Conservation (phyloP, 306 rosid species). For the Astragalus glycyphyllos region DNA sequence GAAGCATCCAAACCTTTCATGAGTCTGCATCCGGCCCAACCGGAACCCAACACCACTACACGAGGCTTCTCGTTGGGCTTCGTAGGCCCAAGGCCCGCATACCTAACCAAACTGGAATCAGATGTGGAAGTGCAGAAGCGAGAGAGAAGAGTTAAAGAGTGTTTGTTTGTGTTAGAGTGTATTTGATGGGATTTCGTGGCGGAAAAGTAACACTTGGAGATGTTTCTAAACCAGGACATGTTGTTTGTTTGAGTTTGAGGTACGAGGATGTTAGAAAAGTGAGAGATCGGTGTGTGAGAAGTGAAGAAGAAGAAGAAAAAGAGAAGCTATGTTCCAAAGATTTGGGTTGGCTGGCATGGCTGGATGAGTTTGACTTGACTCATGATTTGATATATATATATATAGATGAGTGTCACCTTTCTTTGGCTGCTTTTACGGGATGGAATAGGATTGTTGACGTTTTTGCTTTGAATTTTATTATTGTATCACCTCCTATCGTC, state of each 20-base stretch:
- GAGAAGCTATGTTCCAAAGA: too few relatives aligned
- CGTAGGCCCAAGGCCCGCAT: conserved; percentile 62
- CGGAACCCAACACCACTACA: conserved; percentile 88
- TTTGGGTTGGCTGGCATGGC: too few relatives aligned
- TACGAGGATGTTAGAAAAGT: too few relatives aligned
- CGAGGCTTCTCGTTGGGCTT: conserved; percentile 78
- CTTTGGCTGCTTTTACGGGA: too few relatives aligned
- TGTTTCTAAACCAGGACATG: conserved; percentile 73
- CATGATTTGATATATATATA: too few relatives aligned
- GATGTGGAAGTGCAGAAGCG: conserved; percentile 51
- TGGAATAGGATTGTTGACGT: too few relatives aligned
- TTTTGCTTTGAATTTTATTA: too few relatives aligned
- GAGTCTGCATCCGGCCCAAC: conserved; percentile 94
- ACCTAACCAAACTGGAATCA: conserved; percentile 17
- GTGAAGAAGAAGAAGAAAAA: too few relatives aligned
- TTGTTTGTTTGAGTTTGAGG: neutral
- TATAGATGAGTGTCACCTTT: too few relatives aligned
- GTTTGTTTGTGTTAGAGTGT: conserved; percentile 6
- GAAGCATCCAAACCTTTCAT: conserved; percentile 80
- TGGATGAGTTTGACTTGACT: too few relatives aligned
- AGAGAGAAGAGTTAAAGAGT: conserved; percentile 45
- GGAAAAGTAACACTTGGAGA: conserved; percentile 49
- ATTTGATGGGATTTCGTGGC: conserved; percentile 35
- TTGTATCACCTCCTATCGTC: too few relatives aligned
- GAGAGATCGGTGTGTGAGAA: neutral